Percentiles rank a stretch among this genome's conserved stretches.
phyloP scores from a whole-genome alignment of 495 filamentous ascomycete species.

The Aspergillus wentii region DNA sequence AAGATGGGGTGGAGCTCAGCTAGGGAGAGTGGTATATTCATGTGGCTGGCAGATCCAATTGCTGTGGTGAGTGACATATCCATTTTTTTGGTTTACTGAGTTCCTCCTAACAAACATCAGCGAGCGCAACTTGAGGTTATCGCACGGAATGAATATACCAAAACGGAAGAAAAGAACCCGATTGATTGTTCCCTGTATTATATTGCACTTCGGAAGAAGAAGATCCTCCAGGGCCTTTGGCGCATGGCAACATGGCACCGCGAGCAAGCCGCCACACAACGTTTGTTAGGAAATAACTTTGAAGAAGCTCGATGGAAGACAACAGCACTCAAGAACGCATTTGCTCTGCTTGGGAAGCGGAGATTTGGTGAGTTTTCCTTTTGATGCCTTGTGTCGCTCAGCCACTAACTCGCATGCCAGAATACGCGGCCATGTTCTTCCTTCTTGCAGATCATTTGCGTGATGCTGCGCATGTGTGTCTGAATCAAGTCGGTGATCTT shows the following conservation, averaged over 20 bases:
- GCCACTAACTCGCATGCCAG: constrained; percentile 32
- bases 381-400: neutral
- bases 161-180: constrained; percentile 81
- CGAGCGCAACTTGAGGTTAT: constrained; percentile 80
- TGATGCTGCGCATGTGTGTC: constrained; percentile 80
- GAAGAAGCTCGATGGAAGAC: constrained; percentile 80
- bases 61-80: constrained; percentile 62
- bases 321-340: constrained; percentile 92
- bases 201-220: constrained; percentile 86
- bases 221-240: constrained; percentile 88
- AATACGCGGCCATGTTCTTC: constrained; percentile 96
- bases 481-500: constrained; percentile 78
- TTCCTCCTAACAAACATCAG: constrained; percentile 43
- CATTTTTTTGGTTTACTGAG: neutral
- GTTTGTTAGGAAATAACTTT: constrained; percentile 83
- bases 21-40: constrained; percentile 82
- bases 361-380: constrained; percentile 62
- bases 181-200: constrained; percentile 94
- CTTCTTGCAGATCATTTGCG: constrained; percentile 79
- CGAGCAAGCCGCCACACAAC: constrained; percentile 75
- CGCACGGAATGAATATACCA: constrained; percentile 89
- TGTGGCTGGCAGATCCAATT: constrained; percentile 80
- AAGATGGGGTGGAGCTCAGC: constrained; percentile 81
- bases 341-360: constrained; percentile 87
- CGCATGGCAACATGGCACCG: constrained; percentile 88